These are phyloP conservation scores for Trichoderma sp. DNA, from an alignment of 2,329 filamentous ascomycete genomes.

Conservation along the genomic window DNA sequence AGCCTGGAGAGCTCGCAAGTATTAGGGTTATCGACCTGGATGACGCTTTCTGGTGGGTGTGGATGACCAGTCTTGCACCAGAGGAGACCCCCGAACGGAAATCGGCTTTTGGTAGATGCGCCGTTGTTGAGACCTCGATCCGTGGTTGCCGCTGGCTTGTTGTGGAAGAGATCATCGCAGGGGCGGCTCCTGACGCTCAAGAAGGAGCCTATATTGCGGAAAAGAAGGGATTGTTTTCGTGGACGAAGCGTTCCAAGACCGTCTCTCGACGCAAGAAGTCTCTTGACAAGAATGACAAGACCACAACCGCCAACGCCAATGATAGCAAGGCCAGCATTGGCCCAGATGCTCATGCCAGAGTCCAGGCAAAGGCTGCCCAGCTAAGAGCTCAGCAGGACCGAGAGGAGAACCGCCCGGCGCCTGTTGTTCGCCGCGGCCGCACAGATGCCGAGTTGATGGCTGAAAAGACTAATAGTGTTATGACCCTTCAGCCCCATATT, in stretches of 20 bases:
- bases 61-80: conserved; percentile 92
- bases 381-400: conserved; percentile 70
- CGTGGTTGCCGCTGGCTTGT: conserved; percentile 82
- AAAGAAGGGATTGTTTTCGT: conserved; percentile 93
- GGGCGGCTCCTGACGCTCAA: conserved; percentile 79
- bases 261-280: conserved; percentile 63
- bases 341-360: conserved; percentile 87
- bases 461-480: conserved; percentile 81
- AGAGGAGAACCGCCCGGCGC: conserved; percentile 45
- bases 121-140: conserved; percentile 85
- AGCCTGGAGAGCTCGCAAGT: conserved; percentile 91
- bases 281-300: conserved; percentile 45
- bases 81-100: conserved; percentile 86
- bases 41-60: conserved; percentile 99
- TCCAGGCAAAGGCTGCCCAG: conserved; percentile 84
- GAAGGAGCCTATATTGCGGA: conserved; percentile 88
- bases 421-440: conserved; percentile 47
- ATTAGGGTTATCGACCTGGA: conserved; percentile 84
- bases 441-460: conserved; percentile 56
- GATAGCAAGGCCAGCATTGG: conserved; percentile 80
- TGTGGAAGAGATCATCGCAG: conserved; percentile 94
- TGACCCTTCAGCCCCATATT: conserved; percentile 82
- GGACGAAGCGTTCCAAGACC: conserved; percentile 66
- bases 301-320: conserved; percentile 41
- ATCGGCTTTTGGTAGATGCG: conserved; percentile 89